Conservation (phyloP, 371 early-diverging fungal species). For the Mucor circinelloides region DNA sequence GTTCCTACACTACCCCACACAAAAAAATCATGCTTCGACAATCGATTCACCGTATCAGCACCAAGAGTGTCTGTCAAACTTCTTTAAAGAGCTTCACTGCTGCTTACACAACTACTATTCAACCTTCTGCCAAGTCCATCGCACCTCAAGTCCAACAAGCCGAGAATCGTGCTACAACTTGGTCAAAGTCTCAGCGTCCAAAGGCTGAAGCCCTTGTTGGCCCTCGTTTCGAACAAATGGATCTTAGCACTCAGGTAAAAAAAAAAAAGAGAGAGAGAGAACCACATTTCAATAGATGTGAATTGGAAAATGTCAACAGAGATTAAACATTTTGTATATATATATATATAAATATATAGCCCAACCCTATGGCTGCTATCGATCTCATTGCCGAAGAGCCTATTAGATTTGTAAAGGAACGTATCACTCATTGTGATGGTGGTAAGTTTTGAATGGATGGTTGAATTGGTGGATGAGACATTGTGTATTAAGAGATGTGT, state of each 20-base stretch:
- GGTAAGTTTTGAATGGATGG: constrained; percentile 44
- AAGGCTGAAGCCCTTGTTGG: constrained; percentile 74
- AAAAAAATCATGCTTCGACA: constrained; percentile 27
- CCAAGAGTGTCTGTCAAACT: constrained; percentile 3
- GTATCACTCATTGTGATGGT: constrained; percentile 88
- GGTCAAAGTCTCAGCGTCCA: constrained; percentile 79
- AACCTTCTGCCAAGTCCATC: constrained; percentile 41
- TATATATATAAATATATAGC: too few species aligned
- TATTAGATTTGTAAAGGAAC: constrained; percentile 71
- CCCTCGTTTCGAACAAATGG: constrained; percentile 91
- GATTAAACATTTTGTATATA: neutral
- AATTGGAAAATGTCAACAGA: neutral
- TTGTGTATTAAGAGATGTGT: neutral
- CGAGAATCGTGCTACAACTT: constrained; percentile 72
- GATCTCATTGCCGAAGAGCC: constrained; percentile 92
- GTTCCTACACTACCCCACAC: constrained; percentile 4
- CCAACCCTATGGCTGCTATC: constrained; percentile 88
- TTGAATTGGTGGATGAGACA: neutral
- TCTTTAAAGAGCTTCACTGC: constrained; percentile 17
- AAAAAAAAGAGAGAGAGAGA: too few species aligned
- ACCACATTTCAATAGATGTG: too few species aligned
- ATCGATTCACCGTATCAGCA: constrained; percentile 23
- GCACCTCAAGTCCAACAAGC: constrained; percentile 62
- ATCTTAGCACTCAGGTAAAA: constrained; percentile 79
- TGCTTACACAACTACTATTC: constrained; percentile 38